Percentiles rank a stretch among this genome's conserved stretches.
phyloP scores from a whole-genome alignment of 2,329 filamentous ascomycete species.

The Cladosporium oxysporum region DNA sequence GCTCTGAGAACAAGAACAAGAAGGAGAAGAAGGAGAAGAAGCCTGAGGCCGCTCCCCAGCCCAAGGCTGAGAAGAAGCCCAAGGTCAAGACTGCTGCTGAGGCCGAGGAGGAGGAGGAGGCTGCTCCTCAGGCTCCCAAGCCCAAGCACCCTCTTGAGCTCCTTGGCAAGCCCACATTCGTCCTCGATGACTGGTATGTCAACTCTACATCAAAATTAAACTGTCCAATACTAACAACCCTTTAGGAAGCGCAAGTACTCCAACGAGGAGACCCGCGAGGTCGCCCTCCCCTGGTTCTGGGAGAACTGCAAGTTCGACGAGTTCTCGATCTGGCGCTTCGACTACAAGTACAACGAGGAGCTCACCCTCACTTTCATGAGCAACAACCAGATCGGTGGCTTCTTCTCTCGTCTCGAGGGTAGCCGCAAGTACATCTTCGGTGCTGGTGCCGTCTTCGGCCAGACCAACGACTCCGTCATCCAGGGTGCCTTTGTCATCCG shows the following conservation, averaged over 20 bases:
- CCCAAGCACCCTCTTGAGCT: slow-evolving; percentile 93
- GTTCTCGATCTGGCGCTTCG: slow-evolving; percentile 90
- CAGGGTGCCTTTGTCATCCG: slow-evolving; percentile 93
- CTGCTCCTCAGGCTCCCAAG: slow-evolving; percentile 69
- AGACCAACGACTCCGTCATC: slow-evolving; percentile 85
- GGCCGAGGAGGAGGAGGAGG: slow-evolving; percentile 62
- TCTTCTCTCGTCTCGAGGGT: slow-evolving; percentile 94
- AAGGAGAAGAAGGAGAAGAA: slow-evolving; percentile 35
- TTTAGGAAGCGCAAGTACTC: slow-evolving; percentile 88
- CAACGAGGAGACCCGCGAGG: slow-evolving; percentile 81
- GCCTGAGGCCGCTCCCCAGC: slow-evolving; percentile 51
- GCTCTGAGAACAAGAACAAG: slow-evolving; percentile 59
- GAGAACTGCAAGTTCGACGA: slow-evolving; percentile 91
- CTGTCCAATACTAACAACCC: not conserved
- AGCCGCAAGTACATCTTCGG: slow-evolving; percentile 99
- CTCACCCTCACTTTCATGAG: slow-evolving; percentile 98
- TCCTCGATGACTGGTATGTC: slow-evolving; percentile 79
- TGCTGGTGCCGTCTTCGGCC: slow-evolving; percentile 82
- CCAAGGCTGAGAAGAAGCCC: slow-evolving; percentile 48
- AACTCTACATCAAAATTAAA: not conserved
- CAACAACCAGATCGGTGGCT: slow-evolving; percentile 95
- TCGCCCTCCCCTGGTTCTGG: slow-evolving; percentile 97
- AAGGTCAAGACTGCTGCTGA: slow-evolving; percentile 59
- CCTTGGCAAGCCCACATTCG: slow-evolving; percentile 75
- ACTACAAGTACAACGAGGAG: slow-evolving; percentile 99